Conservation (phyloP, 306 rosid species). For the Chamaecrista fasciculata region DNA sequence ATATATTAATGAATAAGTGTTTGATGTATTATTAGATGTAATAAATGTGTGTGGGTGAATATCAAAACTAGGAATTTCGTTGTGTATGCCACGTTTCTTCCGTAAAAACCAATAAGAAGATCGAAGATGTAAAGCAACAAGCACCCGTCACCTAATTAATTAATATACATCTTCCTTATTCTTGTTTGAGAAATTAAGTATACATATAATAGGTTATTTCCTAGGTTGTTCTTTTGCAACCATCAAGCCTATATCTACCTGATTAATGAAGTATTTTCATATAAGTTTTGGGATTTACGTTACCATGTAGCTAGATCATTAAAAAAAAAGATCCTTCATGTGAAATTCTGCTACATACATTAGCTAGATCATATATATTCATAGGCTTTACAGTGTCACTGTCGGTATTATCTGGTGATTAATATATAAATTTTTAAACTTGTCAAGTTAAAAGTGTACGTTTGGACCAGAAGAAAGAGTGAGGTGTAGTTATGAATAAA, state of each 20-base stretch:
- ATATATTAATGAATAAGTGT: too few relatives aligned
- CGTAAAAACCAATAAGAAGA: constrained; percentile 43
- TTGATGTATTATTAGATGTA: too few relatives aligned
- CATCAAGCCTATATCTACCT: background rate
- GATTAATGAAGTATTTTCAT: too few relatives aligned
- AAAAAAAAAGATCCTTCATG: too few relatives aligned
- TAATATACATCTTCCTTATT: constrained; percentile 40
- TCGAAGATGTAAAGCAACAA: constrained; percentile 50
- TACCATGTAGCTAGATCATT: constrained; percentile 7
- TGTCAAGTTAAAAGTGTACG: too few relatives aligned
- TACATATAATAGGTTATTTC: background rate
- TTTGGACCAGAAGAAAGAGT: background rate
- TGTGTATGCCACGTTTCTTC: constrained; percentile 24
- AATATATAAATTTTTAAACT: background rate
- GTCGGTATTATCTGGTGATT: background rate
- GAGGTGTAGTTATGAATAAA: background rate
- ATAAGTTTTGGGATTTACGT: constrained; percentile 4
- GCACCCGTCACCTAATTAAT: constrained; percentile 44
- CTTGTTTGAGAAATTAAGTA: constrained; percentile 27
- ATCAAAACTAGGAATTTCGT: constrained; percentile 9
- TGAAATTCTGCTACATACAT: too few relatives aligned
- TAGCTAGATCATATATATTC: too few relatives aligned
- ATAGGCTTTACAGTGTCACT: constrained; percentile 1
- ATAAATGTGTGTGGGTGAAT: constrained; percentile 11
- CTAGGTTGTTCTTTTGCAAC: constrained; percentile 26